Percentiles rank a stretch among this genome's conserved stretches.
Conservation (phyloP, 2,329 filamentous ascomycete genomes). For the Cercospora sp. region DNA sequence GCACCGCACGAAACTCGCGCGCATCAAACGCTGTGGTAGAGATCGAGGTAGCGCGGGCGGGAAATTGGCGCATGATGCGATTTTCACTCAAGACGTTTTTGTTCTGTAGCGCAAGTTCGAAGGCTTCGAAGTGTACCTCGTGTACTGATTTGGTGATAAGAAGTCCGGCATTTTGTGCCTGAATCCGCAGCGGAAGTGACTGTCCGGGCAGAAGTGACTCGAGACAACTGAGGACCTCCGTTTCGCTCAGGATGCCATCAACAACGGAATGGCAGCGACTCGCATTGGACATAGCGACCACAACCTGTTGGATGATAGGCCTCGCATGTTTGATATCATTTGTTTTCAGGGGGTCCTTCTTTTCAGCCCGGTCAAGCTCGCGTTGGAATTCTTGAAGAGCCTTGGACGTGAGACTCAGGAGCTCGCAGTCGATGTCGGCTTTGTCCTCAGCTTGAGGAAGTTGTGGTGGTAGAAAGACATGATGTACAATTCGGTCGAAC, state of each 20-base stretch:
- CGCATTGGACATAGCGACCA: background rate
- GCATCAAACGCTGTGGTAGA: slow-evolving; percentile 34
- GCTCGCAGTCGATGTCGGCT: slow-evolving; percentile 5
- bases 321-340: too few species aligned
- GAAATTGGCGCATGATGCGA: slow-evolving; percentile 61
- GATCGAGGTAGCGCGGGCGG: slow-evolving; percentile 52
- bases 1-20: slow-evolving; percentile 13
- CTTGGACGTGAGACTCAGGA: background rate
- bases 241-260: slow-evolving; percentile 7
- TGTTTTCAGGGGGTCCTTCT: too few species aligned
- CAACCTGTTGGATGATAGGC: background rate
- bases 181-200: slow-evolving; percentile 14
- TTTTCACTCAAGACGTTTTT: slow-evolving; percentile 55
- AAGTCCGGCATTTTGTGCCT: slow-evolving; percentile 31
- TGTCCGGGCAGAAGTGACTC: background rate
- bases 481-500: slow-evolving; percentile 38
- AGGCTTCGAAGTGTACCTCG: slow-evolving; percentile 57
- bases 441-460: slow-evolving; percentile 16
- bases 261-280: slow-evolving; percentile 4
- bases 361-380: too few species aligned
- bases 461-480: slow-evolving; percentile 47
- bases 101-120: slow-evolving; percentile 59
- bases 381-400: background rate
- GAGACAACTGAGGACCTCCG: background rate
- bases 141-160: slow-evolving; percentile 24